Evolutionary conservation across 164 flowering plant genomes (phyloP).

Genomic region (Macadamia integrifolia): DNA sequence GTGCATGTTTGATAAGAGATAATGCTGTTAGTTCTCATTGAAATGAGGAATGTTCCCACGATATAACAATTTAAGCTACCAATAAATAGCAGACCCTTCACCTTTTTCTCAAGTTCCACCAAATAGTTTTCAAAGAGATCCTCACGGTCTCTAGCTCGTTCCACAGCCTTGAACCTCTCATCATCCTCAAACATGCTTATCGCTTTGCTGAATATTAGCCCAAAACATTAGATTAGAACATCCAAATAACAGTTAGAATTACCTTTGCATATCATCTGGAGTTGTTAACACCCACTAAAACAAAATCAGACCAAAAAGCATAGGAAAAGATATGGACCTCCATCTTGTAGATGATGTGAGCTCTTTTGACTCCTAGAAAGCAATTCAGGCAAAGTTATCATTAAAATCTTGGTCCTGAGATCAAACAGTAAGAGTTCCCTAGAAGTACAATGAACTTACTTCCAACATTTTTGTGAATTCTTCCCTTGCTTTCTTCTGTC

Average conservation of each 20-base stretch:
- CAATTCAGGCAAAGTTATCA: conserved; percentile 9
- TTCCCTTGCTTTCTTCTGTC: conserved; percentile 81
- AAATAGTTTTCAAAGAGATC: conserved; percentile 77
- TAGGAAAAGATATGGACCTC: conserved; percentile 44
- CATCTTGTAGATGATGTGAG: conserved; percentile 84
- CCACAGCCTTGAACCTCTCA: conserved; percentile 91
- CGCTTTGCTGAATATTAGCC: conserved; percentile 56
- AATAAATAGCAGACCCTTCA: conserved; percentile 11
- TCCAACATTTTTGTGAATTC: conserved; percentile 88
- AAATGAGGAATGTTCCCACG: background rate
- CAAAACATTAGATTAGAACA: conserved; percentile 7
- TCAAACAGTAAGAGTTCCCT: background rate
- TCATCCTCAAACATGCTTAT: conserved; percentile 76
- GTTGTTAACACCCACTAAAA: background rate
- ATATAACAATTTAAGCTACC: background rate
- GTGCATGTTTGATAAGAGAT: background rate
- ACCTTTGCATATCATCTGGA: background rate
- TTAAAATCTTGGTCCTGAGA: background rate
- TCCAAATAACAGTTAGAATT: background rate
- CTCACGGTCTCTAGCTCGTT: conserved; percentile 81
- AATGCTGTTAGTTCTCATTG: background rate
- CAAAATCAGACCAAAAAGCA: background rate
- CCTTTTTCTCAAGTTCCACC: conserved; percentile 84
- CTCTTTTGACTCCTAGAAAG: conserved; percentile 70
- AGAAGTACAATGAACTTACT: conserved; percentile 29